Evolutionary conservation across 495 filamentous ascomycete species (phyloP).

Genomic region (Patellaria atrata): DNA sequence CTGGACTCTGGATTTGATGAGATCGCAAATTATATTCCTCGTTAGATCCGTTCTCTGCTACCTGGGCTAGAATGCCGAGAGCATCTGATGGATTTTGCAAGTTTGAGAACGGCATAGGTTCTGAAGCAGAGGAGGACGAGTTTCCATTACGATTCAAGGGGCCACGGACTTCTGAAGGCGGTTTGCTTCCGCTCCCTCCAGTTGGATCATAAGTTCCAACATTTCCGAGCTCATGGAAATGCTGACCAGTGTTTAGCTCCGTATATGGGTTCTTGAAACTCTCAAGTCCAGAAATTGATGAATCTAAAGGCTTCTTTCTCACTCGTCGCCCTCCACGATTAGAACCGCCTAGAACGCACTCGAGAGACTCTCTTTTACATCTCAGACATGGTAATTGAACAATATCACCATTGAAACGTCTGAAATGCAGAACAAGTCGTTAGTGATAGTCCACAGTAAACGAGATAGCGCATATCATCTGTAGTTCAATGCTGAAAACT

Average conservation of each 20-base stretch:
- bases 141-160: constrained; percentile 17
- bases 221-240: constrained; percentile 16
- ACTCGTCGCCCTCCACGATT: constrained; percentile 49
- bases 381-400: constrained; percentile 43
- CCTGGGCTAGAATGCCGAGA: constrained; percentile 33
- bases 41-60: constrained; percentile 26
- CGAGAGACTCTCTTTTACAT: constrained; percentile 42
- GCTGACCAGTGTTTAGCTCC: constrained; percentile 8
- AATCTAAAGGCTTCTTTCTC: constrained; percentile 31
- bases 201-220: constrained; percentile 11
- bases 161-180: constrained; percentile 28
- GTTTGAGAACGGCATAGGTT: constrained; percentile 27
- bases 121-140: constrained; percentile 22
- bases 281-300: constrained; percentile 15
- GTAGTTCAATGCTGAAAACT: neutral
- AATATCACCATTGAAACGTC: constrained; percentile 13
- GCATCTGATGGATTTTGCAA: constrained; percentile 35
- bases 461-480: neutral
- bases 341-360: constrained; percentile 46
- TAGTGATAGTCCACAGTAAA: neutral
- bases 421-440: neutral
- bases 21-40: constrained; percentile 14
- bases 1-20: neutral
- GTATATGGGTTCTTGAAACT: constrained; percentile 1
- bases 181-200: constrained; percentile 3